Base-by-base conservation (phyloP, 1,139 yeast genomes). In the Meyerozyma carpophila region DNA sequence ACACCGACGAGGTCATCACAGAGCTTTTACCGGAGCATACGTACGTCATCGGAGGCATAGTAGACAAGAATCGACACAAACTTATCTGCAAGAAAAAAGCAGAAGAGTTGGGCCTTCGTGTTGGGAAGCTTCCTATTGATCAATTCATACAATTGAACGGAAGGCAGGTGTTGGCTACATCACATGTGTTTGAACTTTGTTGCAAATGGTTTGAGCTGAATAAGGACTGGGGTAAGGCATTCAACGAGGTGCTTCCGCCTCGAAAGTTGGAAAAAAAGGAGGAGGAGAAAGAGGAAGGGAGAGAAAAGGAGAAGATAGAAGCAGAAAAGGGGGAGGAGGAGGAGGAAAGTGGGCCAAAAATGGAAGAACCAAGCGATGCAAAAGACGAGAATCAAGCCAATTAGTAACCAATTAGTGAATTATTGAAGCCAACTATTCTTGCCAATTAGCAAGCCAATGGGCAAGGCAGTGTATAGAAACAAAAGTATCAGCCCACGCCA, bases 1-100 rank as follows among this genome's bases (percentile, higher is more conserved):
- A 93, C 55, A 83, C 96, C 0, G 86, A 83, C 14, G 85, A 85
- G 25, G 68, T 65, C 36, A 75, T 77, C 18, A 65, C 85, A 31
- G 78, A 76, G 16, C 67, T 93, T 41, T 82, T 84, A 48, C 79
- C 82, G 4, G 84, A 82, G 5, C 74, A 75, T 61, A 85, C 94
- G 0, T 93, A 93, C 55, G 79, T 91, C 40, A 82, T 93, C 43
- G 98, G 98, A 8, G 98, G 98, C 0, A 91, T 93, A 44, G 98
- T 93, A 8, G 98, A 93, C 62, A 93, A 91, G 63, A 95, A 95
- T 50, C 77, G 98, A 53, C 86, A 93, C 68, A 91, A 91, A 63
- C 73, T 75, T 49, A 65, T 93, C 41, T 93, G 98, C 63, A 74
- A 80, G 45, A 76, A 85, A 51, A 93, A 91, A 62, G 98, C 98